phyloP scores from a whole-genome alignment of 1,139 yeast genomes.

The Nakaseomyces sp. region DNA sequence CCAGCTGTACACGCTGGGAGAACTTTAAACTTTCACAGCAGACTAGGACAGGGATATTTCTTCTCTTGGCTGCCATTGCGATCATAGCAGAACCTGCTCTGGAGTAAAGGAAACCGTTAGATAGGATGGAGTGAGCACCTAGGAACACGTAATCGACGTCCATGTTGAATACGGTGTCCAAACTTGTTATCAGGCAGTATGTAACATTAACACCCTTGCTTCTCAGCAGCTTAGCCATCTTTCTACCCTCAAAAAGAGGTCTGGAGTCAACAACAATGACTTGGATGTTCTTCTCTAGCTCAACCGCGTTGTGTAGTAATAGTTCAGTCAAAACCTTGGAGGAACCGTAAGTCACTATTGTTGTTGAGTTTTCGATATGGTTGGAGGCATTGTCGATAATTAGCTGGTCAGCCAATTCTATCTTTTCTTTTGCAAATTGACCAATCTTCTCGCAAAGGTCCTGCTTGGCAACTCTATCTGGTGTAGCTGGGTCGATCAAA shows the following conservation, averaged over 20 bases:
- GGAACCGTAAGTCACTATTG: conserved; percentile 79
- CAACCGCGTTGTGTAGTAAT: conserved; percentile 59
- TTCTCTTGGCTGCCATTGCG: conserved; percentile 81
- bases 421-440: conserved; percentile 73
- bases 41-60: conserved; percentile 87
- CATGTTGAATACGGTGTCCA: conserved; percentile 73
- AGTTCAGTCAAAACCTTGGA: conserved; percentile 76
- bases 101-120: conserved; percentile 87
- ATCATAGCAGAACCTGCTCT: conserved; percentile 93
- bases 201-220: conserved; percentile 51
- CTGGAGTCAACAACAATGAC: conserved; percentile 91
- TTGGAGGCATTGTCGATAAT: conserved; percentile 74
- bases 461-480: conserved; percentile 68
- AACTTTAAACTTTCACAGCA: conserved; percentile 94
- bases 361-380: conserved; percentile 69
- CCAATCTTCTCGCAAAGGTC: conserved; percentile 61
- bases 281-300: conserved; percentile 58
- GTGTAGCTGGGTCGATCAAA: conserved; percentile 40
- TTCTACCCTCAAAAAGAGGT: conserved; percentile 90
- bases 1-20: conserved; percentile 90
- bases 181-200: conserved; percentile 70
- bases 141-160: conserved; percentile 85
- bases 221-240: conserved; percentile 56
- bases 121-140: conserved; percentile 96
- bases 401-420: conserved; percentile 73